Conservation (phyloP, 2,329 filamentous ascomycete genomes). For the Domatiomyces globalis region DNA sequence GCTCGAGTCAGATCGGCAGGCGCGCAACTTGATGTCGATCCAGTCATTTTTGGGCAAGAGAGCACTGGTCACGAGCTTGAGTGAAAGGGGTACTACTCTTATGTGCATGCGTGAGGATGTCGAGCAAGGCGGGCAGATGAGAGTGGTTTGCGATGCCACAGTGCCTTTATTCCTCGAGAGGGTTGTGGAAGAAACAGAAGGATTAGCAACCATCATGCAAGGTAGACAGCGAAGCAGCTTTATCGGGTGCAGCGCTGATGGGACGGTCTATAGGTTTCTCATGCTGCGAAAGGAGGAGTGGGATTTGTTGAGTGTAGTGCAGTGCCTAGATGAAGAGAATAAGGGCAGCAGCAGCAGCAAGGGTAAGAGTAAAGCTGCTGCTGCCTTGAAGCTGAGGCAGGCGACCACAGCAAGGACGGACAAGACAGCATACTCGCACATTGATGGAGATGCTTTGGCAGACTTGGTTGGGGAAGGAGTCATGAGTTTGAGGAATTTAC, state of each 20-base stretch:
- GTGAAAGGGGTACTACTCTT: slow-evolving; percentile 5
- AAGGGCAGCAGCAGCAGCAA: neutral
- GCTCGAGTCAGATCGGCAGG: slow-evolving; percentile 22
- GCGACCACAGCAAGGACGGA: neutral
- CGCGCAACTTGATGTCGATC: slow-evolving; percentile 9
- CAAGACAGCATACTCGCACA: neutral
- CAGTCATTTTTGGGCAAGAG: slow-evolving; percentile 5
- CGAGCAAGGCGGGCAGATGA: slow-evolving; percentile 2
- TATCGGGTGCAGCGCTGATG: slow-evolving; percentile 55
- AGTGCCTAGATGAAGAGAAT: slow-evolving; percentile 39
- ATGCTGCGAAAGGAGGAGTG: slow-evolving; percentile 50
- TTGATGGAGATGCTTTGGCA: neutral
- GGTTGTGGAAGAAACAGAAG: neutral
- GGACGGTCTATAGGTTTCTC: slow-evolving; percentile 55
- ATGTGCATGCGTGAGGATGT: neutral
- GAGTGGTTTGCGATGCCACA: slow-evolving; percentile 11
- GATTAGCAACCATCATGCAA: neutral
- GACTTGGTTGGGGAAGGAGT: neutral
- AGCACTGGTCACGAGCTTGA: slow-evolving; percentile 8
- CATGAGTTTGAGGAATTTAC: slow-evolving; percentile 26
- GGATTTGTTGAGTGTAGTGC: slow-evolving; percentile 57
- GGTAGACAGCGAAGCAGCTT: slow-evolving; percentile 31
- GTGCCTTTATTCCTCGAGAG: slow-evolving; percentile 12
- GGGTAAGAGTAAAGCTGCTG: neutral
- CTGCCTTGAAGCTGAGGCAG: neutral